Evolutionary conservation across 192 early-diverging fungal genomes (phyloP).

Genomic region (Podila verticillata): DNA sequence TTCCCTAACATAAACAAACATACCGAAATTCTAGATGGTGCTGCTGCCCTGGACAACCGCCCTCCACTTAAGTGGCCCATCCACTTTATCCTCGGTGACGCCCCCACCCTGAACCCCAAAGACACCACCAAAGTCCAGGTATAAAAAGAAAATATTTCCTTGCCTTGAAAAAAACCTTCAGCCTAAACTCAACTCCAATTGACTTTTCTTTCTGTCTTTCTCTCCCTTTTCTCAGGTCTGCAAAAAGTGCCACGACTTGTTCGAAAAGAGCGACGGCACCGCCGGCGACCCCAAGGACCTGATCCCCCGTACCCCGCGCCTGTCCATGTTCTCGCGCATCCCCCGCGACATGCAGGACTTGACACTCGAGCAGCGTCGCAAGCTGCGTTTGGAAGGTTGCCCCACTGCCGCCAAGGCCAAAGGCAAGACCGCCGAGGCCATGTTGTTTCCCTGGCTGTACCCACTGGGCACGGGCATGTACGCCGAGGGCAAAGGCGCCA

Average conservation of each 20-base stretch:
- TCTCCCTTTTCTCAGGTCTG: slow-evolving; percentile 14
- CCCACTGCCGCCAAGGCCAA: slow-evolving; percentile 44
- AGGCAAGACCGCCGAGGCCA: slow-evolving; percentile 36
- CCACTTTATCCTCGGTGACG: slow-evolving; percentile 40
- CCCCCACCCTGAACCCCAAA: slow-evolving; percentile 31
- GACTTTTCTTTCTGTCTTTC: no score
- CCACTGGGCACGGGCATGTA: slow-evolving; percentile 36
- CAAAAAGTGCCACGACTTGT: slow-evolving; percentile 35
- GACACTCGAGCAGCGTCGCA: slow-evolving; percentile 24
- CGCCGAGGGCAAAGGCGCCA: slow-evolving; percentile 36
- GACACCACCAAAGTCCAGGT: slow-evolving; percentile 47
- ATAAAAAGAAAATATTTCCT: neutral
- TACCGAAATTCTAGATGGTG: slow-evolving; percentile 18
- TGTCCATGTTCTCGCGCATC: slow-evolving; percentile 45
- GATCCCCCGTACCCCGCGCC: slow-evolving; percentile 33
- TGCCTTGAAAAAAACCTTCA: neutral
- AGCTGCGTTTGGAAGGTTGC: slow-evolving; percentile 21
- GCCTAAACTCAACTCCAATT: neutral
- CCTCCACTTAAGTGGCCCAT: slow-evolving; percentile 40
- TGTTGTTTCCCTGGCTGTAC: slow-evolving; percentile 44
- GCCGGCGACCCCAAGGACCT: slow-evolving; percentile 40
- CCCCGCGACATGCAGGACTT: slow-evolving; percentile 34
- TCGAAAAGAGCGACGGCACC: slow-evolving; percentile 24
- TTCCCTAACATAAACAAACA: neutral
- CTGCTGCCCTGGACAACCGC: slow-evolving; percentile 45